A percentile compares a stretch with the other conserved stretches of the same genome.
These are phyloP conservation scores for Pythium guiyangense DNA, from an alignment of 352 stramenopile species.

Conservation along the genomic window DNA sequence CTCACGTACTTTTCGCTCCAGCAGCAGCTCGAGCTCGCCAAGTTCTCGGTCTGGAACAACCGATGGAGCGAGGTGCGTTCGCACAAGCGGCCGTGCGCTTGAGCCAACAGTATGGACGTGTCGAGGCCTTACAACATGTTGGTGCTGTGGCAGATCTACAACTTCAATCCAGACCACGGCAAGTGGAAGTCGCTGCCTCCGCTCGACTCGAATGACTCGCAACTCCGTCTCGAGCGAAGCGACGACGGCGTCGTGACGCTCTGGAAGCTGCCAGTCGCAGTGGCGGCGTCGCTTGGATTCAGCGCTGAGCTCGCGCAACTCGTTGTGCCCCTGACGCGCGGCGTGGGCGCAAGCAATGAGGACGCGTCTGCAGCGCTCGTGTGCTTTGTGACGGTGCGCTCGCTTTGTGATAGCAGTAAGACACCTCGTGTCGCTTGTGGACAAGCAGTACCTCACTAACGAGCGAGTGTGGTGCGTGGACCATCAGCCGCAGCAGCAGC, in stretches of 20 bases:
- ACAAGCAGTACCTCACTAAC: neutral
- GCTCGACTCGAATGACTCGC: conserved; percentile 24
- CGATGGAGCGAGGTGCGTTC: conserved; percentile 66
- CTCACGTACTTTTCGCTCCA: conserved; percentile 68
- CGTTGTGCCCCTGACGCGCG: conserved; percentile 49
- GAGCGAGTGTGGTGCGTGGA: neutral
- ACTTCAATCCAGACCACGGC: conserved; percentile 60
- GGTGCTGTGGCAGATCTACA: conserved; percentile 39
- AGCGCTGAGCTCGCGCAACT: conserved; percentile 30
- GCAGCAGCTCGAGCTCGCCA: conserved; percentile 57
- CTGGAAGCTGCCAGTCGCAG: conserved; percentile 47
- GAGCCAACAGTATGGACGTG: neutral
- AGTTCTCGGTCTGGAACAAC: conserved; percentile 81
- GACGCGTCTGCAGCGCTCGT: conserved; percentile 24
- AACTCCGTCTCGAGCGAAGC: conserved; percentile 15
- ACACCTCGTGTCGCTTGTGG: neutral
- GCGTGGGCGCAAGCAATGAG: conserved; percentile 23
- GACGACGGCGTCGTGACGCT: conserved; percentile 25
- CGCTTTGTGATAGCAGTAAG: neutral
- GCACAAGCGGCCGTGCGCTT: too few relatives aligned
- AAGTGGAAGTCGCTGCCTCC: conserved; percentile 33
- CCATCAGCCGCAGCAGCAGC: conserved; percentile 27
- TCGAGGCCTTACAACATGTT: too few relatives aligned
- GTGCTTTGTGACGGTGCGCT: conserved; percentile 35
- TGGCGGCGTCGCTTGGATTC: conserved; percentile 39